Conservation (phyloP, 169 alveolate species). For the Eimeria praecox region DNA sequence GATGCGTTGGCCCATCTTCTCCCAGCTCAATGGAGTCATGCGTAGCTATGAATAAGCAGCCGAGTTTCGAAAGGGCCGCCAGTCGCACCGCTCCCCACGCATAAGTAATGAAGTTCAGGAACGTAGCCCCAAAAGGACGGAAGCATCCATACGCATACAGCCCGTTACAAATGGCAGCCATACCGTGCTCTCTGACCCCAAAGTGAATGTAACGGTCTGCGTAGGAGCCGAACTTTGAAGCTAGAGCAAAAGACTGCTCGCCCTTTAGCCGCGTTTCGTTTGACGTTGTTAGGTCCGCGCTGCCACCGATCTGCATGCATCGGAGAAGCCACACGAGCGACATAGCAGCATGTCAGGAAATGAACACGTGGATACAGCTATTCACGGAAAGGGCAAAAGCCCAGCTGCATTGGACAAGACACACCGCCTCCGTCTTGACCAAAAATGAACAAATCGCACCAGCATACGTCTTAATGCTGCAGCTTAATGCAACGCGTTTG, state of each 20-base stretch:
- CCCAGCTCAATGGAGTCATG: conserved; percentile 91
- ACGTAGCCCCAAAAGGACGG: conserved; percentile 89
- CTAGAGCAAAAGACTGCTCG: neutral
- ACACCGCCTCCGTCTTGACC: too few species aligned
- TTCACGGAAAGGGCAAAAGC: neutral
- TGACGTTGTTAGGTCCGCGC: conserved; percentile 90
- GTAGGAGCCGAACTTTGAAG: conserved; percentile 23
- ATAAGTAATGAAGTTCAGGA: conserved; percentile 88
- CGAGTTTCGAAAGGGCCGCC: conserved; percentile 86
- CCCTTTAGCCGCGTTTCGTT: conserved; percentile 83
- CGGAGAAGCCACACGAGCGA: neutral
- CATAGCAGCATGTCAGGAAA: neutral
- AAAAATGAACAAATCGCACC: neutral
- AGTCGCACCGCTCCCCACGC: conserved; percentile 89
- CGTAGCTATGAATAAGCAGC: conserved; percentile 88
- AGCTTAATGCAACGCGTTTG: neutral
- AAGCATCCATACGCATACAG: conserved; percentile 87
- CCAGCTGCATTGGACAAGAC: neutral
- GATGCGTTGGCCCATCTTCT: conserved; percentile 93
- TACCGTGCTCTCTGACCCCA: conserved; percentile 91
- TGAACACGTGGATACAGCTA: neutral
- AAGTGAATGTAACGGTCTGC: conserved; percentile 79
- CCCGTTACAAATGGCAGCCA: conserved; percentile 90
- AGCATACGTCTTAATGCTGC: neutral
- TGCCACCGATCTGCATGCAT: conserved; percentile 87